These are phyloP conservation scores for Ogataea parapolymorpha DNA, from an alignment of 805 yeast species.

Conservation along the genomic window DNA sequence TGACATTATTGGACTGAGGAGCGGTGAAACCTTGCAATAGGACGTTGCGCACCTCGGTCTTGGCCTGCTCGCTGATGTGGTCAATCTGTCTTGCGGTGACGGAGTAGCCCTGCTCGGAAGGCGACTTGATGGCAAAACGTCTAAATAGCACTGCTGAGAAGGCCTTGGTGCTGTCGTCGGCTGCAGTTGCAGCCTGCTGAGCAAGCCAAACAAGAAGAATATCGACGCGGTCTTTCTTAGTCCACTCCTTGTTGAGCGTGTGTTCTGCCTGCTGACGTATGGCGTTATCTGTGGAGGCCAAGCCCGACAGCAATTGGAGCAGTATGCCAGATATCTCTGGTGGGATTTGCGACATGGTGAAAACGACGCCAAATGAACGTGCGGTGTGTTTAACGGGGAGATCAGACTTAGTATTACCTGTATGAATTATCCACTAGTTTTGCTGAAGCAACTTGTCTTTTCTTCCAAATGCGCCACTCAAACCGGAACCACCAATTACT, in stretches of 20 bases:
- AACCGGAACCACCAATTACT: not conserved
- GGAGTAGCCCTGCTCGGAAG: constrained; percentile 56
- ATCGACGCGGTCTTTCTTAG: constrained; percentile 61
- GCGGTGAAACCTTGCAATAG: constrained; percentile 71
- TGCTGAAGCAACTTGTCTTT: not conserved
- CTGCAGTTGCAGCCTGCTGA: constrained; percentile 66
- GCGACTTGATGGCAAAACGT: constrained; percentile 77
- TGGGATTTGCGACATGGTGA: constrained; percentile 48
- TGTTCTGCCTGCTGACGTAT: constrained; percentile 75
- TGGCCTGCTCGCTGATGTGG: constrained; percentile 54
- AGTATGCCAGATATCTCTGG: constrained; percentile 57
- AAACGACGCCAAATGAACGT: constrained; percentile 8
- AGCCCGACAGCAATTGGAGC: constrained; percentile 54
- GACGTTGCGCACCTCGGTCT: constrained; percentile 57
- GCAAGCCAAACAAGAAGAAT: constrained; percentile 73
- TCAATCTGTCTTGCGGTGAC: constrained; percentile 80
- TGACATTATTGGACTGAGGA: constrained; percentile 67
- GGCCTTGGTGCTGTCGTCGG: constrained; percentile 57
- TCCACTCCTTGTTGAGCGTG: constrained; percentile 73
- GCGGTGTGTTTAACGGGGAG: not conserved
- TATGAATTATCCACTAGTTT: too few species aligned
- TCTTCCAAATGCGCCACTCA: not conserved
- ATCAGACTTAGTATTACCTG: not conserved
- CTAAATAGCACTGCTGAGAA: constrained; percentile 88
- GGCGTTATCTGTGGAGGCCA: constrained; percentile 75